These are phyloP conservation scores for Suillus alpinus DNA, from an alignment of 768 basidiomycete species.

Conservation along the genomic window DNA sequence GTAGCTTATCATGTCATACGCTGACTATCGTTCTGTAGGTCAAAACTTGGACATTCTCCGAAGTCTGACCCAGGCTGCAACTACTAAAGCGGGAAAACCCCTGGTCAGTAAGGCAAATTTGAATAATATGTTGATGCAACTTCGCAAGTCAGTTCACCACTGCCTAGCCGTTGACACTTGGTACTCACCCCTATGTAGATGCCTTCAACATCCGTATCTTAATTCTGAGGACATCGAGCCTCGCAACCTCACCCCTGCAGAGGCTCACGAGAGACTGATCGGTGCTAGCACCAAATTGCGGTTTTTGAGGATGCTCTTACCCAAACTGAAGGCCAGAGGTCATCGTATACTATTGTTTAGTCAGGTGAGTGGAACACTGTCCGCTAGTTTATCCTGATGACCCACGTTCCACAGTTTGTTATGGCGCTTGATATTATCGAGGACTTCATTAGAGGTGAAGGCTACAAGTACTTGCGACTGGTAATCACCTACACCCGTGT, in stretches of 20 bases:
- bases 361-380: constrained; percentile 52
- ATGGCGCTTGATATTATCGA: constrained; percentile 85
- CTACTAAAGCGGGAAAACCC: constrained; percentile 28
- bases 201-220: constrained; percentile 90
- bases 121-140: constrained; percentile 85
- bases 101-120: constrained; percentile 51
- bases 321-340: constrained; percentile 79
- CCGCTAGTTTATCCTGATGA: not conserved
- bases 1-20: constrained; percentile 10
- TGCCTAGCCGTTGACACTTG: not conserved
- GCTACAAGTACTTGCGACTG: constrained; percentile 73
- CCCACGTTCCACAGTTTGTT: constrained; percentile 59
- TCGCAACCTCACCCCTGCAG: constrained; percentile 47
- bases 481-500: constrained; percentile 36
- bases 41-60: constrained; percentile 69
- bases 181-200: constrained; percentile 42
- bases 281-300: constrained; percentile 84
- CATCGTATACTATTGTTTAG: constrained; percentile 92
- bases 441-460: constrained; percentile 84
- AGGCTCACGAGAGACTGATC: constrained; percentile 76
- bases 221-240: constrained; percentile 81
- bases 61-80: constrained; percentile 48
- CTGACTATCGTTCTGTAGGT: constrained; percentile 38
- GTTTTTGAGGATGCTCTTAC: constrained; percentile 72
- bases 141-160: constrained; percentile 63